These are phyloP conservation scores for Bauhinia variegata DNA, from an alignment of 306 rosid genomes.

Conservation along the genomic window DNA sequence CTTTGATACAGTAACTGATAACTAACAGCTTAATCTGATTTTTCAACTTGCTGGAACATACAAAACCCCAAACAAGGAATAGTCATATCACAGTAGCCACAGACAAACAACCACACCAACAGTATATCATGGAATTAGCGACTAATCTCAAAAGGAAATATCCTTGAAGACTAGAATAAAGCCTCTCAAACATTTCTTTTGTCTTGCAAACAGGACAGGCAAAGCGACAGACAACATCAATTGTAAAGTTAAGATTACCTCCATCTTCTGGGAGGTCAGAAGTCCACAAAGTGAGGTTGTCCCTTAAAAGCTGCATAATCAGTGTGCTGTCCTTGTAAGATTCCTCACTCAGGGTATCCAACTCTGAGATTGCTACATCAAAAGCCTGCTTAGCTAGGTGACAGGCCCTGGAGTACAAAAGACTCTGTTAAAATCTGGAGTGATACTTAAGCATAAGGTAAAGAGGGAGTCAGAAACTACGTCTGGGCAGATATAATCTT, in stretches of 20 bases:
- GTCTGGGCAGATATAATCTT: slow-evolving; percentile 1
- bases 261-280: slow-evolving; percentile 62
- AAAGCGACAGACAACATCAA: too few species aligned
- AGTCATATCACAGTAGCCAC: slow-evolving; percentile 1
- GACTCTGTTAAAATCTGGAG: slow-evolving; percentile 12
- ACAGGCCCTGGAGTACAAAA: slow-evolving; percentile 55
- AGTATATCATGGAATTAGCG: slow-evolving; percentile 21
- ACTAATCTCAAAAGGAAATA: background rate
- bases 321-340: slow-evolving; percentile 63
- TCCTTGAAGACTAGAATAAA: slow-evolving; percentile 2
- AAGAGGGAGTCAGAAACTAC: background rate
- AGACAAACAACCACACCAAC: slow-evolving; percentile 4
- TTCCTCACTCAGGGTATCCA: slow-evolving; percentile 54
- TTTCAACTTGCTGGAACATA: background rate
- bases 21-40: slow-evolving; percentile 13
- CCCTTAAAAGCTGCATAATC: slow-evolving; percentile 61
- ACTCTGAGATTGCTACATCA: slow-evolving; percentile 49
- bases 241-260: slow-evolving; percentile 34
- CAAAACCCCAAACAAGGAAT: background rate
- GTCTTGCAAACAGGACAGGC: too few species aligned
- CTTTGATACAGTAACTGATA: slow-evolving; percentile 5
- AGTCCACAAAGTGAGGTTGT: slow-evolving; percentile 61
- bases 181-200: background rate
- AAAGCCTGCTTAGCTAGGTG: slow-evolving; percentile 53
- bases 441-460: background rate